Base-by-base conservation (phyloP, 306 rosid genomes). In the Cicer bijugum region DNA sequence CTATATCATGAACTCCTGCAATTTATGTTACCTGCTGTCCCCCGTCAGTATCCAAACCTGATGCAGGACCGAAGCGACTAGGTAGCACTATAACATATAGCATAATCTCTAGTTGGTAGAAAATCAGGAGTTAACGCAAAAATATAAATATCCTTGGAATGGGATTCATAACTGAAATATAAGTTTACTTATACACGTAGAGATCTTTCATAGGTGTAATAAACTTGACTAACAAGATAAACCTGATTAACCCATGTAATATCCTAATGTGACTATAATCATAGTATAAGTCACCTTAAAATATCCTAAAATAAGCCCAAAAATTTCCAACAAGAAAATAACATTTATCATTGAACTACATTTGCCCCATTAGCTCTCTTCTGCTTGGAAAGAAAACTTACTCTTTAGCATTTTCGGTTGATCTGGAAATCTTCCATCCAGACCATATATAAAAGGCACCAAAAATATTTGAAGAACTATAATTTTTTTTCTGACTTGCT, bases 341-440 rank as follows among this genome's bases (percentile, higher is more conserved):
- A 56, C 7, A 23, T 56, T 19, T 56, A 56, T 10, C 62, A 20
- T 28, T 56, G 8, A 56, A 20, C 38, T 56, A 56, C n/a, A 11
- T 56, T 56, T 56, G 11, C 62, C 62, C 62, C 19, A 48, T n/a
- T 48, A n/a, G 55, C 55, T 48, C 55, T 48, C 55, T 8, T 48
- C 55, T 2, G 8, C 55, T 48, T 48, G 19, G 55, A 48, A 48
- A 48, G 55, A 6, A 48, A 48, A 48, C 55, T 48, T n/a, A 48
- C n/a, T 48, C 55, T 48, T 48, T 2, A n/a, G 55, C 55, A 48
- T 48, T 48, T 48, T 48, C 1, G 3, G 55, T 48, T 48, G 53
- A 48, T 48, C 35, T 12, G 17, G 8, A 48, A 6, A 48, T 48
- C 16, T 48, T 48, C 55, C 17, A 48, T 48, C 17, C 53, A 12